phyloP scores from a whole-genome alignment of 2,329 filamentous ascomycete genomes.

The Trichoderma lentiforme region DNA sequence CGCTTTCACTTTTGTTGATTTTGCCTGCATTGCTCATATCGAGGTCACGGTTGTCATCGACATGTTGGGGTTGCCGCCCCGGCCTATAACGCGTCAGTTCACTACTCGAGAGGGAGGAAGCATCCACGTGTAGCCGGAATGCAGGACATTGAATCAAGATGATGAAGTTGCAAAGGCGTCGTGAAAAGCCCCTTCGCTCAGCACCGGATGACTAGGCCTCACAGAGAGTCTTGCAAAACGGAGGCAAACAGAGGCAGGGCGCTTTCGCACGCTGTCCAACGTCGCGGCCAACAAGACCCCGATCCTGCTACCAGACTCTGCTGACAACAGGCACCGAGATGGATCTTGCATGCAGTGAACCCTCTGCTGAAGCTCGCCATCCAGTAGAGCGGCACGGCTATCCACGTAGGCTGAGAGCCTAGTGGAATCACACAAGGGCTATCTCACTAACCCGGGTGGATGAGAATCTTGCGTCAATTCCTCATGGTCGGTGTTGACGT shows the following conservation, averaged over 20 bases:
- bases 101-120: not conserved
- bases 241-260: not conserved
- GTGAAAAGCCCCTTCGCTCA: not conserved
- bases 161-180: not conserved
- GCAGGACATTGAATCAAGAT: not conserved
- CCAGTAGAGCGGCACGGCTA: not conserved
- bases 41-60: not conserved
- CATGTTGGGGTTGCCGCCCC: not conserved
- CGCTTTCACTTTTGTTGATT: not conserved
- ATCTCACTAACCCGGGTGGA: conserved; percentile 3
- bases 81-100: not conserved
- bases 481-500: not conserved
- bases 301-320: not conserved
- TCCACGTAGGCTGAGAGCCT: not conserved
- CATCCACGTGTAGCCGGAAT: not conserved
- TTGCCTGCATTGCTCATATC: not conserved
- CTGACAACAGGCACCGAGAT: not conserved
- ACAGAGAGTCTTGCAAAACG: not conserved
- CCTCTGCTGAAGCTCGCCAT: not conserved
- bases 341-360: conserved; percentile 3
- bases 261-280: not conserved
- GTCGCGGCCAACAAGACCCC: not conserved
- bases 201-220: not conserved
- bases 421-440: not conserved
- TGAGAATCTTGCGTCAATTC: not conserved